phyloP scores from a whole-genome alignment of 2,329 filamentous ascomycete species.

The Colletotrichum magnum region DNA sequence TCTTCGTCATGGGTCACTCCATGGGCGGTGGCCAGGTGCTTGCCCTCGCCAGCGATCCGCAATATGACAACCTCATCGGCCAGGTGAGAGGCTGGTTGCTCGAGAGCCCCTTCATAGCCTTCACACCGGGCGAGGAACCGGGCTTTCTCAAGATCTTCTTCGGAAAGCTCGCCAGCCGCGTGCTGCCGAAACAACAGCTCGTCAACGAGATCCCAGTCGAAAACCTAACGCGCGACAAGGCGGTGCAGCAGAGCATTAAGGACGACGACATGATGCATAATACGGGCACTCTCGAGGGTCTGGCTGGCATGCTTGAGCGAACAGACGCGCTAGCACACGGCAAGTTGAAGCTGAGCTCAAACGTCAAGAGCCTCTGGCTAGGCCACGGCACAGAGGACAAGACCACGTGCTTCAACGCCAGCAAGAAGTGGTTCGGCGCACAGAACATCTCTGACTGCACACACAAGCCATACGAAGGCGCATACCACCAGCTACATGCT shows the following conservation, averaged over 20 bases:
- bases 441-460: slow-evolving; percentile 76
- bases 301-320: slow-evolving; percentile 84
- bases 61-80: slow-evolving; percentile 67
- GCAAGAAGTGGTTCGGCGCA: slow-evolving; percentile 73
- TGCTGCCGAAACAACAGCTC: slow-evolving; percentile 79
- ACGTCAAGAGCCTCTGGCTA: slow-evolving; percentile 77
- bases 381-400: slow-evolving; percentile 83
- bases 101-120: slow-evolving; percentile 84
- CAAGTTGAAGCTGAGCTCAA: slow-evolving; percentile 63
- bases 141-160: slow-evolving; percentile 72
- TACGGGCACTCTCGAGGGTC: slow-evolving; percentile 86
- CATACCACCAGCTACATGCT: slow-evolving; percentile 81
- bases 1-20: slow-evolving; percentile 91
- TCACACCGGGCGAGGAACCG: slow-evolving; percentile 77
- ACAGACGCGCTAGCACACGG: slow-evolving; percentile 72
- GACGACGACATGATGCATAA: slow-evolving; percentile 83
- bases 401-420: slow-evolving; percentile 76
- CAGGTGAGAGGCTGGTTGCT: slow-evolving; percentile 81
- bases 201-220: slow-evolving; percentile 74
- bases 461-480: slow-evolving; percentile 82
- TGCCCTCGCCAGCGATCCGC: slow-evolving; percentile 66
- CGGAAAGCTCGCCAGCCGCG: slow-evolving; percentile 76
- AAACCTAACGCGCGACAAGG: slow-evolving; percentile 77
- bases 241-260: slow-evolving; percentile 70
- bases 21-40: slow-evolving; percentile 90